Conservation (phyloP, 495 filamentous ascomycete species). For the Platismatia glauca region DNA sequence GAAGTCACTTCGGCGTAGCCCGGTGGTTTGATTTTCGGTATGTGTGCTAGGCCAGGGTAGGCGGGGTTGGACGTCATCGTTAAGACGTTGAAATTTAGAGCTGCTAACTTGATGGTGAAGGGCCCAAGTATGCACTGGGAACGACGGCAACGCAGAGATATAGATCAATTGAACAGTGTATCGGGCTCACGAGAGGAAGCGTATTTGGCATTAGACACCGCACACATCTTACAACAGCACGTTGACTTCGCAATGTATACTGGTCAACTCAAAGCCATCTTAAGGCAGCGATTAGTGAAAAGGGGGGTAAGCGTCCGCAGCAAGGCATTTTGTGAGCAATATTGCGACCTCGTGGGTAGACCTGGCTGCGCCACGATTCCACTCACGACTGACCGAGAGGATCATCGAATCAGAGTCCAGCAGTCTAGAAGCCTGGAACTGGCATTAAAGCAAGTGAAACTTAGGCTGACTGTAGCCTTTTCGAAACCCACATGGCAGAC, state of each 20-base stretch:
- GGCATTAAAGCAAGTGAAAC: neutral
- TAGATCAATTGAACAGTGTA: neutral
- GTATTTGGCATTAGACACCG: neutral
- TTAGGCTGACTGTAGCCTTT: constrained; percentile 2
- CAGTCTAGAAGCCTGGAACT: neutral
- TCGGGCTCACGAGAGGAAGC: neutral
- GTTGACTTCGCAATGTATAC: neutral
- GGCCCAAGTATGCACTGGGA: neutral
- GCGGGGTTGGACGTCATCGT: neutral
- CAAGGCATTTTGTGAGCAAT: neutral
- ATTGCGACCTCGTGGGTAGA: neutral
- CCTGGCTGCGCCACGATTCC: neutral
- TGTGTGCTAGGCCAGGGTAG: constrained; percentile 2
- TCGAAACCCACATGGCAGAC: neutral
- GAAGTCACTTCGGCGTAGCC: neutral
- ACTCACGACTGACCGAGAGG: neutral
- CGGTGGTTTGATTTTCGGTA: neutral
- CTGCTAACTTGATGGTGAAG: neutral
- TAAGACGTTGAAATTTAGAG: neutral
- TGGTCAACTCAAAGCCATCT: neutral
- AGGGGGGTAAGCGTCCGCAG: neutral
- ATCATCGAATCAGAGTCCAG: neutral
- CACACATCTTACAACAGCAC: neutral
- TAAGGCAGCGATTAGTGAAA: neutral
- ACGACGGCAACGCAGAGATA: neutral